These are phyloP conservation scores for Sarocladiaceae sp. DNA, from an alignment of 2,329 filamentous ascomycete species.

Conservation along the genomic window DNA sequence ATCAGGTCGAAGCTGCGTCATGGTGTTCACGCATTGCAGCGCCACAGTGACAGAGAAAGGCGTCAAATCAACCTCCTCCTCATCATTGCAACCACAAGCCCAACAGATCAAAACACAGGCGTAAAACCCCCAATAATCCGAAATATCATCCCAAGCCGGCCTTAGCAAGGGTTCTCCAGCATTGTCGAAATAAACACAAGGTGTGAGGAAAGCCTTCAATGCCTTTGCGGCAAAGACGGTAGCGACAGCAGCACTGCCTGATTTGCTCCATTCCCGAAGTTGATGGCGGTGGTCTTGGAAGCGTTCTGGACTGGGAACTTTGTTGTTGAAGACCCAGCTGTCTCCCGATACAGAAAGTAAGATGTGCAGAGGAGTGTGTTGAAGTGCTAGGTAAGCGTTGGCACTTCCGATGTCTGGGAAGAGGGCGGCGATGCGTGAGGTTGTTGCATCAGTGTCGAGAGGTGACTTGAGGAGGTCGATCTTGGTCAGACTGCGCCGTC, in stretches of 20 bases:
- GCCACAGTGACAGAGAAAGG: background rate
- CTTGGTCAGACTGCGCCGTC: conserved; percentile 24
- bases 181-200: conserved; percentile 12
- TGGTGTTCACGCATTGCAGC: background rate
- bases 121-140: conserved; percentile 53
- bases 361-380: conserved; percentile 54
- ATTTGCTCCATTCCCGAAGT: conserved; percentile 42
- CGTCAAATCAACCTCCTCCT: background rate
- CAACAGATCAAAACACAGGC: conserved; percentile 56
- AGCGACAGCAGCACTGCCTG: conserved; percentile 40
- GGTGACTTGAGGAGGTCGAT: conserved; percentile 20
- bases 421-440: conserved; percentile 29
- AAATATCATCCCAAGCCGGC: conserved; percentile 32
- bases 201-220: conserved; percentile 40
- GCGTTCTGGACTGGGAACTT: conserved; percentile 38
- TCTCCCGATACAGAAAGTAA: conserved; percentile 55
- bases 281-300: conserved; percentile 44
- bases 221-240: conserved; percentile 48
- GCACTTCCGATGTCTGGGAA: conserved; percentile 42
- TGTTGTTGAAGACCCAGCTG: conserved; percentile 54
- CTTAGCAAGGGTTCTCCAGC: conserved; percentile 7
- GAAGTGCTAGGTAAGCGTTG: conserved; percentile 52
- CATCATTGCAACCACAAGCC: conserved; percentile 39
- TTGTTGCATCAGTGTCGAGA: conserved; percentile 18
- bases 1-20: conserved; percentile 32